Evolutionary conservation across 2,329 filamentous ascomycete species (phyloP), one percentile per base, ranked within the genome.

Genomic region (Lachnellula suecica): DNA sequence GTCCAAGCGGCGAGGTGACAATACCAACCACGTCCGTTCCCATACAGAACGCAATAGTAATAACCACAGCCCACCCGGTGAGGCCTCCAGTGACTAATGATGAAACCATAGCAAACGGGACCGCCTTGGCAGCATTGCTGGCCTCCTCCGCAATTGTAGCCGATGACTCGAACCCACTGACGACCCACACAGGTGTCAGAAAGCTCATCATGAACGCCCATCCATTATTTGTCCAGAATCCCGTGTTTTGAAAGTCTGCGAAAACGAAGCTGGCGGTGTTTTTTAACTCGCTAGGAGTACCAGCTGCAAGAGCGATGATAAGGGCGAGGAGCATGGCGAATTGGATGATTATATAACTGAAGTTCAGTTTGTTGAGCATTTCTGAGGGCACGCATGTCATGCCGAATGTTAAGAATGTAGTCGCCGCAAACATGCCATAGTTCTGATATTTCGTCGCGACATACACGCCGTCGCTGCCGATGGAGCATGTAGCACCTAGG

Each of bases 21-120:
- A 81, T 73, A 7, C 66, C 65, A 19, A 63, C 55, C 1, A 73
- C 70, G 61, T 81, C 72, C 13, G 63, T 47, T 25, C 79, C 79
- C 74, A 81, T 81, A 68, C 73, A 77, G 66, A 81, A 82, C 51
- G 73, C 75, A 40, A 83, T 75, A 6, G 81, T 79, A 53, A 83
- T 79, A 64, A 79, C 81, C 68, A 80, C 81, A 24, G 81, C 69
- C 67, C 75, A 82, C 29, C 80, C 80, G 20, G 71, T 74, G 17
- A 78, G 63, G 54, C 58, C 49, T 2, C 58, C 65, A 4, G 57
- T 60, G 2, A 67, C 47, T 17, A 67, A 47, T 2, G 61, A 63
- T 15, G 62, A 65, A 8, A 67, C 53, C 65, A 67, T 67, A 5
- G 65, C 65, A 37, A 67, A 67, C 13, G 65, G 65, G 3, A 67